phyloP scores from a whole-genome alignment of 805 yeast species.

The Kodamaea jinghongensis region DNA sequence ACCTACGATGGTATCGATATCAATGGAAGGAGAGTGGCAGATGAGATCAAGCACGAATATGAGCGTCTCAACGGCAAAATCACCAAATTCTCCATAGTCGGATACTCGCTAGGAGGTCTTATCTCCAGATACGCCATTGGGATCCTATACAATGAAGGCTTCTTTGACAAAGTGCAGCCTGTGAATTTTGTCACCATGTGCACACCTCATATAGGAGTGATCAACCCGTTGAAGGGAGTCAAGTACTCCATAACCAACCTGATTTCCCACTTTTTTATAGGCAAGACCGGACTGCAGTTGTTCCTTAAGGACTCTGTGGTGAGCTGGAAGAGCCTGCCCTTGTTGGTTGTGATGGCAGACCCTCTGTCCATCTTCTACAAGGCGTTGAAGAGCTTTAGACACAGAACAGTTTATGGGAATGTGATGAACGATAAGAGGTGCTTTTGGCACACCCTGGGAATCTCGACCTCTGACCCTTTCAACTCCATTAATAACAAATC shows the following conservation, averaged over 20 bases:
- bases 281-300: conserved; percentile 71
- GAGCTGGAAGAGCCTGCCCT: conserved; percentile 38
- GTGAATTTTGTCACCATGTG: conserved; percentile 52
- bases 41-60: conserved; percentile 49
- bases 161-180: conserved; percentile 55
- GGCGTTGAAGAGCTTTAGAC: conserved; percentile 52
- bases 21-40: conserved; percentile 72
- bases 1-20: conserved; percentile 88
- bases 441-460: conserved; percentile 80
- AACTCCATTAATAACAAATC: conserved; percentile 44
- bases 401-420: conserved; percentile 66
- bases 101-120: conserved; percentile 89
- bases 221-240: conserved; percentile 42
- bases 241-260: conserved; percentile 54
- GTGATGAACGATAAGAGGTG: conserved; percentile 77
- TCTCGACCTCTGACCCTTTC: conserved; percentile 61
- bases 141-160: conserved; percentile 50
- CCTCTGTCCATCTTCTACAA: conserved; percentile 57
- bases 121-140: conserved; percentile 82
- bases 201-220: conserved; percentile 65
- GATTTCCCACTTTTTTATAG: conserved; percentile 63
- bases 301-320: conserved; percentile 49
- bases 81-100: conserved; percentile 70
- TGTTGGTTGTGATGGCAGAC: conserved; percentile 65
- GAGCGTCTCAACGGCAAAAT: conserved; percentile 31